Base-by-base conservation (phyloP, 2,329 filamentous ascomycete genomes). In the Alternaria triticimaculans region DNA sequence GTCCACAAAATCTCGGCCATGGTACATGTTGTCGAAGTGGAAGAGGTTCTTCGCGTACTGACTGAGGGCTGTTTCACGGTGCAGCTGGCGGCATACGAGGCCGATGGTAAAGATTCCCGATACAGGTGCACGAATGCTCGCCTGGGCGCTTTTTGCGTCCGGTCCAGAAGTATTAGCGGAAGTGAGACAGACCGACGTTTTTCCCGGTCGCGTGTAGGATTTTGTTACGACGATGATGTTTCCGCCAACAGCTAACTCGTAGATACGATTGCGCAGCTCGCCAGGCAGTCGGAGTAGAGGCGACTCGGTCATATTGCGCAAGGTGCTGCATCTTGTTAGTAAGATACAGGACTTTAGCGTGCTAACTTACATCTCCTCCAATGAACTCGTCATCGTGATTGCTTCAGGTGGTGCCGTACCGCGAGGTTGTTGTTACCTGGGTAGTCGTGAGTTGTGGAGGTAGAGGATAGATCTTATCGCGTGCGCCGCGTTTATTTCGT, bases 341-440 rank as follows among this genome's bases (percentile, higher is more conserved):
- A 18, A 0, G 1, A 2, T 18, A 41, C 37, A 3, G n/a, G 4
- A 15, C 6, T 8, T 8, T 2, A 33, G 6, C 8, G 6, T 33
- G 6, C 0, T 33, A 6, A 23, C 37, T 3, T 18, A 41, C 37
- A 41, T 41, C 2, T 0, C 15, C 37, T 41, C 15, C n/a, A 41
- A 41, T 1, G n/a, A 0, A 0, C 1, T 5, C n/a, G 37, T 41
- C 15, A 41, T 41, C 37, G 2, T 2, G 37, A 41, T 41, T 3
- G 37, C 37, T 18, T 41, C n/a, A 18, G 37, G 15, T 18, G 37
- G 30, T 8, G 14, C 14, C 1, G 0, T 33, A 14, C 14, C 30
- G 14, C 30, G 5, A 15, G 6, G 5, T 7, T 33, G 30, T 33
- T 33, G 6, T 7, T 7, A 30, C 11, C 5, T 30, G 6, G 11